A percentile compares a stretch with the other conserved stretches of the same genome.
These are phyloP conservation scores for Asterochloris sp. DNA, from an alignment of 139 green algal species.

Conservation along the genomic window DNA sequence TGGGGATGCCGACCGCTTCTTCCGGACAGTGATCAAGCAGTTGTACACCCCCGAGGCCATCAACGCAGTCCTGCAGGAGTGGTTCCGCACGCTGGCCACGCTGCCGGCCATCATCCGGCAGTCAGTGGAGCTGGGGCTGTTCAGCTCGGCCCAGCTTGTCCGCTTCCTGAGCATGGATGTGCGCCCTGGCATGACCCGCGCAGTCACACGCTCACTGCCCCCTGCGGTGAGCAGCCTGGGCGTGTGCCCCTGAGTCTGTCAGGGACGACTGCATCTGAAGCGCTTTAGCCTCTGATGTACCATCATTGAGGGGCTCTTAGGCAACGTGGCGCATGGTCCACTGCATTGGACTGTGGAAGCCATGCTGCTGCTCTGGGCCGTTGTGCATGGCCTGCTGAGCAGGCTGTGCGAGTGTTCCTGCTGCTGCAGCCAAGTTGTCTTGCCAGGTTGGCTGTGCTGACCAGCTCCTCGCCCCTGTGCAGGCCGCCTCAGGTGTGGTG, in stretches of 20 bases:
- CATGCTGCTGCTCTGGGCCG: too few relatives aligned
- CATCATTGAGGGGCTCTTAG: too few relatives aligned
- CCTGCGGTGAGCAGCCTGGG: conserved; percentile 39
- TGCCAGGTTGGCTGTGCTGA: too few relatives aligned
- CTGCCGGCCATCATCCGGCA: conserved; percentile 86
- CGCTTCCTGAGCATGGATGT: conserved; percentile 93
- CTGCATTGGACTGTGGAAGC: too few relatives aligned
- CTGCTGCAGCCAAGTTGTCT: too few relatives aligned
- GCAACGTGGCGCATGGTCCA: too few relatives aligned
- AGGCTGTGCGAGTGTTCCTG: too few relatives aligned
- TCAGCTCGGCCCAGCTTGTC: conserved; percentile 86
- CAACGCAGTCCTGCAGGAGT: conserved; percentile 84
- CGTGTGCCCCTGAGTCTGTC: not conserved
- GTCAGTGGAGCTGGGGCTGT: conserved; percentile 90
- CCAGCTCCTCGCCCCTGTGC: not conserved
- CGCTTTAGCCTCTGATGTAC: too few relatives aligned
- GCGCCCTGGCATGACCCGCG: conserved; percentile 78
- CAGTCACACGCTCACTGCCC: conserved; percentile 78
- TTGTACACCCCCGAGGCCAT: conserved; percentile 91
- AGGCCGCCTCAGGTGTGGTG: conserved; percentile 83
- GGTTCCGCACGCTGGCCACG: conserved; percentile 81
- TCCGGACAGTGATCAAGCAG: conserved; percentile 69
- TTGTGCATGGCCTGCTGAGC: too few relatives aligned
- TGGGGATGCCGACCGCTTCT: conserved; percentile 70
- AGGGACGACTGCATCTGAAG: too few relatives aligned